Base-by-base conservation (phyloP, 2,329 filamentous ascomycete genomes). In the Helotiales sp. region DNA sequence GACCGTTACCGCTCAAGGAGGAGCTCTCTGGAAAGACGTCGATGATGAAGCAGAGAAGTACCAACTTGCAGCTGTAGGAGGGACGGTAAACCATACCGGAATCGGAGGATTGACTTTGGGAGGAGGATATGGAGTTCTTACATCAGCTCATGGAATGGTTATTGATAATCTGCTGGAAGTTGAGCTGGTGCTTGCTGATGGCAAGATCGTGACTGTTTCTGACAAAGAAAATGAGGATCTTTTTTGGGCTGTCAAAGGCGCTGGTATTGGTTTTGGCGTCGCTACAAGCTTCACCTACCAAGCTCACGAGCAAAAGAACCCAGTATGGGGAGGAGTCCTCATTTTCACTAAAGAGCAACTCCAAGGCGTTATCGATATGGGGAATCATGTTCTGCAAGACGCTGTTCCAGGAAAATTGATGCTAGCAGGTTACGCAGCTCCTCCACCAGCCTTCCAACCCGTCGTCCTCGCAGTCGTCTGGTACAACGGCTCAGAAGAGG, bases 101-200 rank as follows among this genome's bases (percentile, higher is more conserved):
- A 48, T 67, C 17, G 63, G 63, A 1, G 66, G 63, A 0, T 27
- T 63, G 2, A 62, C 62, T 2, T 54, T 67, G 13, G 64, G 63
- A 15, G 64, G 64, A 10, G 66, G 66, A 10, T 84, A 82, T 65
- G 83, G 85, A 1, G 79, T 79, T 70, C 71, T 87, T 17, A 79
- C 76, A 24, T 79, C 81, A 0, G 33, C 46, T n/a, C 36, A 65
- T 42, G 66, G 66, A 4, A 46, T 66, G 2, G 58, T 57, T 2
- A 59, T 66, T 38, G 66, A 67, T 17, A 65, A 63, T 40, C 30
- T 65, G 1, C 44, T 67, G 1, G 47, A 52, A 10, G 58, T 60
- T 2, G 66, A 72, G 44, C 58, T 71, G 27, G 72, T 73, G 12
- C 65, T 73, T 30, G 67, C 69, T 17, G 62, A 72, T 57, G 72